A percentile compares a stretch with the other conserved stretches of the same genome.
Conservation (phyloP, 179 eudicot genomes). For the Silene coronaria region DNA sequence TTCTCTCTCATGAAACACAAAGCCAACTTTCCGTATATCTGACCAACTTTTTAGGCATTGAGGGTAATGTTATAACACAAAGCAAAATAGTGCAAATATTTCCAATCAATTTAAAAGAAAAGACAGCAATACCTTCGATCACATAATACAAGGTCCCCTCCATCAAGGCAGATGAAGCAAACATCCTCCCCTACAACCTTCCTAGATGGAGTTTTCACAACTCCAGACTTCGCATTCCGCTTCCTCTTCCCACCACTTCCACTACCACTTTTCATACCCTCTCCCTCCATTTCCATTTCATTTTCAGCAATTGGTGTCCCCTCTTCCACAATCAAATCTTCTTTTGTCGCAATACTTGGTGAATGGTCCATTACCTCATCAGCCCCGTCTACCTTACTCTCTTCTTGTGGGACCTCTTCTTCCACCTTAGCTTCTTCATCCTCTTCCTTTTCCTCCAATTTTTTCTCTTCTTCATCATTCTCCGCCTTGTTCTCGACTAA, state of each 20-base stretch:
- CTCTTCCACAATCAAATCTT: conserved; percentile 24
- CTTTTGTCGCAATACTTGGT: conserved; percentile 21
- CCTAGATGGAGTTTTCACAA: conserved; percentile 37
- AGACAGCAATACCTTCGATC: conserved; percentile 59
- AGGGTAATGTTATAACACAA: neutral
- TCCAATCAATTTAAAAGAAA: neutral
- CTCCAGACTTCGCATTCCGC: conserved; percentile 35
- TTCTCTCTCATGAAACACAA: neutral
- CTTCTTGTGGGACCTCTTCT: conserved; percentile 6
- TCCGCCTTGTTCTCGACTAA: neutral
- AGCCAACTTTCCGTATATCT: neutral
- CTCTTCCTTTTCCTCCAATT: neutral
- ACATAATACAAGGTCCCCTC: conserved; percentile 92
- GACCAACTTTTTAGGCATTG: neutral
- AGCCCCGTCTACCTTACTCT: conserved; percentile 7
- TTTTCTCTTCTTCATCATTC: conserved; percentile 3
- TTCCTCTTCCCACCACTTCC: conserved; percentile 69
- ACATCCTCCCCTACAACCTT: conserved; percentile 82
- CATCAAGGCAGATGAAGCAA: conserved; percentile 95
- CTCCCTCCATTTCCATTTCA: conserved; percentile 29
- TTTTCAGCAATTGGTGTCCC: conserved; percentile 22
- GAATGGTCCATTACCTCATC: conserved; percentile 22
- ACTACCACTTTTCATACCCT: conserved; percentile 33
- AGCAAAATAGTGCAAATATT: neutral
- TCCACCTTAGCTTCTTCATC: conserved; percentile 13